Percentiles rank a stretch among this genome's conserved stretches.
Evolutionary conservation across 176 grass and related monocot genomes (phyloP).

Genomic region (Eleusine indica): DNA sequence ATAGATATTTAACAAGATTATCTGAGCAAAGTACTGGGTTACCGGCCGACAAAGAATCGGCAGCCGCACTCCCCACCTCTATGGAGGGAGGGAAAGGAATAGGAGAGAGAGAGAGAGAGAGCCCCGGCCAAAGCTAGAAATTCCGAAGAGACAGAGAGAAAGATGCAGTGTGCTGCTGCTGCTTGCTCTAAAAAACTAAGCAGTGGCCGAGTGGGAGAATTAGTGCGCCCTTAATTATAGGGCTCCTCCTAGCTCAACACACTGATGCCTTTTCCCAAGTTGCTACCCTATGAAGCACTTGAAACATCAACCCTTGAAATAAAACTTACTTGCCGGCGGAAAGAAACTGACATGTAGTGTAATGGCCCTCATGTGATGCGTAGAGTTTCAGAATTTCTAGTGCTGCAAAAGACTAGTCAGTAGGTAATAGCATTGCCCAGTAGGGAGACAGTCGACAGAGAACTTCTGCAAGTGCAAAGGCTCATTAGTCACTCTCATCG

Average conservation of each 20-base stretch:
- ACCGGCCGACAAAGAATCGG: slow-evolving; percentile 82
- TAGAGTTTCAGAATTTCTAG: slow-evolving; percentile 34
- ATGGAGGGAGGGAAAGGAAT: slow-evolving; percentile 39
- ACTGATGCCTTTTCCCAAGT: slow-evolving; percentile 38
- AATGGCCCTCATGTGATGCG: slow-evolving; percentile 60
- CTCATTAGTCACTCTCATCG: slow-evolving; percentile 50
- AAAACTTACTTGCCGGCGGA: slow-evolving; percentile 29
- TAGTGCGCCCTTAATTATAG: slow-evolving; percentile 56
- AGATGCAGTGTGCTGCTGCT: slow-evolving; percentile 52
- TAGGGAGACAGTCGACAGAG: slow-evolving; percentile 27
- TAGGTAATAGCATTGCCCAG: slow-evolving; percentile 18
- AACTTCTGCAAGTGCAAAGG: slow-evolving; percentile 36
- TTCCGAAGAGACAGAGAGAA: slow-evolving; percentile 48
- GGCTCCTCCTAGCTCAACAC: slow-evolving; percentile 29
- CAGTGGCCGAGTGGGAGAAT: slow-evolving; percentile 39
- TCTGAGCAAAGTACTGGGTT: slow-evolving; percentile 44
- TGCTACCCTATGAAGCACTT: slow-evolving; percentile 43
- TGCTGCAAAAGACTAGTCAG: slow-evolving; percentile 25
- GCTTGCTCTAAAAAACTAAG: slow-evolving; percentile 60
- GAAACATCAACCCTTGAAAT: slow-evolving; percentile 29
- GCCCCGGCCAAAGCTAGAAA: slow-evolving; percentile 51
- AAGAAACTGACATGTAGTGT: slow-evolving; percentile 22
- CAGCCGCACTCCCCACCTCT: slow-evolving; percentile 54
- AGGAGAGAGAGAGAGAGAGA: slow-evolving; percentile 26
- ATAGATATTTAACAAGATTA: slow-evolving; percentile 57